Evolutionary conservation across 2,329 filamentous ascomycete genomes (phyloP).

Genomic region (Aspergillus proliferans): DNA sequence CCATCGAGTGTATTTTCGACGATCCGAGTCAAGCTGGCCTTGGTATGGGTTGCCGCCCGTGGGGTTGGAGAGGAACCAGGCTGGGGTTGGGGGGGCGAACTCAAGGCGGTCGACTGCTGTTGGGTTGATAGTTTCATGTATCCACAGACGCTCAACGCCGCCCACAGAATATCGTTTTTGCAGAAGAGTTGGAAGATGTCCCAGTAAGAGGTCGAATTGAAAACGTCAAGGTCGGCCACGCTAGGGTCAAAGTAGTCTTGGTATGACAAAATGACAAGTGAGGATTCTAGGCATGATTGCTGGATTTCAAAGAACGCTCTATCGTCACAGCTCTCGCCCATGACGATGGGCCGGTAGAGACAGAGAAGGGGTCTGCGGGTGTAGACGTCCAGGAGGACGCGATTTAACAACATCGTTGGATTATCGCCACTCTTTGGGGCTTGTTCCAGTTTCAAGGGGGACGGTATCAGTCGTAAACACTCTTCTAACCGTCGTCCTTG

Average conservation of each 20-base stretch:
- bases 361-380: slow-evolving; percentile 24
- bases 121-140: slow-evolving; percentile 16
- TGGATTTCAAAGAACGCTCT: slow-evolving; percentile 13
- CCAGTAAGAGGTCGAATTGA: slow-evolving; percentile 16
- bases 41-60: slow-evolving; percentile 7
- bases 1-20: slow-evolving; percentile 26
- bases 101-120: neutral
- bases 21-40: slow-evolving; percentile 19
- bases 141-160: slow-evolving; percentile 25
- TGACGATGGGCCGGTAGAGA: slow-evolving; percentile 20
- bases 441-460: slow-evolving; percentile 1
- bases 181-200: slow-evolving; percentile 24
- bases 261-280: slow-evolving; percentile 20
- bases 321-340: slow-evolving; percentile 8
- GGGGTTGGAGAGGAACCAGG: neutral
- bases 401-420: slow-evolving; percentile 7
- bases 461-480: slow-evolving; percentile 6
- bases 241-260: slow-evolving; percentile 29
- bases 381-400: slow-evolving; percentile 22
- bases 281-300: slow-evolving; percentile 19
- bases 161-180: slow-evolving; percentile 24
- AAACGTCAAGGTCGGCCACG: slow-evolving; percentile 20
- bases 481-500: slow-evolving; percentile 8
- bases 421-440: neutral
- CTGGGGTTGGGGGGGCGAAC: neutral